Conservation (phyloP, 768 basidiomycete species). For the Inosperma sp. region DNA sequence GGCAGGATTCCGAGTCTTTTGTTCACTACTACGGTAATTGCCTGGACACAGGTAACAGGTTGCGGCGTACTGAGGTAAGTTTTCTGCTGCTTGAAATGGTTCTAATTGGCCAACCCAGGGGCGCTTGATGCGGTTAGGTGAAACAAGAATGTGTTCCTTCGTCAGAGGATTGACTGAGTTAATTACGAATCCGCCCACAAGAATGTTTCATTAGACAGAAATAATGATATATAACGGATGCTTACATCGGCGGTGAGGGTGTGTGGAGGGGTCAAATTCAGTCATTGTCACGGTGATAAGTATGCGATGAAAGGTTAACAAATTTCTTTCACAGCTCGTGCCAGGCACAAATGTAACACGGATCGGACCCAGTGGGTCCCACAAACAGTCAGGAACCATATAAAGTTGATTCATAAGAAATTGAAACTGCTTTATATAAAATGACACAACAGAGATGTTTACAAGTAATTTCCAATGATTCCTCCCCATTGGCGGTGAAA, state of each 20-base stretch:
- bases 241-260: slow-evolving; percentile 71
- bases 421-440: not conserved
- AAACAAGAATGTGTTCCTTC: slow-evolving; percentile 73
- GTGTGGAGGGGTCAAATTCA: slow-evolving; percentile 54
- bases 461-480: no score
- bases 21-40: slow-evolving; percentile 69
- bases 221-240: slow-evolving; percentile 11
- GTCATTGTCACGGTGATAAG: slow-evolving; percentile 20
- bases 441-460: no score
- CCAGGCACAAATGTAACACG: no score
- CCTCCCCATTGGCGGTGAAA: no score
- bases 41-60: slow-evolving; percentile 87
- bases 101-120: slow-evolving; percentile 92
- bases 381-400: not conserved
- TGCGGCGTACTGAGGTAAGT: slow-evolving; percentile 62
- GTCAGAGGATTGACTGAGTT: slow-evolving; percentile 73
- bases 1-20: slow-evolving; percentile 55
- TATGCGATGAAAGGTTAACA: not conserved
- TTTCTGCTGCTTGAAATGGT: slow-evolving; percentile 44
- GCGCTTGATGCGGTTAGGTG: slow-evolving; percentile 84
- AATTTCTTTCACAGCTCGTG: no score
- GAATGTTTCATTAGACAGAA: not conserved
- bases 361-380: not conserved
- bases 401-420: not conserved
- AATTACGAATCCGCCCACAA: no score